Conservation (phyloP, 2,329 filamentous ascomycete genomes). For the Fusarium keratoplasticum region DNA sequence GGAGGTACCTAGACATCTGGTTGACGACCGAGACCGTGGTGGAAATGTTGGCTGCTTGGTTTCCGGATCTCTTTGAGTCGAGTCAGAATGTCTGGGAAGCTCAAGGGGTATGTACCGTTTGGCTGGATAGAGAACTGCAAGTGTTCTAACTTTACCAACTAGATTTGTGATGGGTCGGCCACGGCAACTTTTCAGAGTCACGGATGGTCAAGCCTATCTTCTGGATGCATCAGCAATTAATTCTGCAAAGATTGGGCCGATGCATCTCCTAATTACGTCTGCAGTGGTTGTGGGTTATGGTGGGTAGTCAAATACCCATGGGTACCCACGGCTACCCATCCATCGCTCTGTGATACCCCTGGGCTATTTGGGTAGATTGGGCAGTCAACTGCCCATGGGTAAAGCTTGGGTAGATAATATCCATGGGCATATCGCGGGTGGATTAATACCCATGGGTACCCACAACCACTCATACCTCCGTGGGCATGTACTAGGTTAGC, state of each 20-base stretch:
- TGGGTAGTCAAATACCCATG: not conserved
- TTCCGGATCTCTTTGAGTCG: not conserved
- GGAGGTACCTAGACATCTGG: not conserved
- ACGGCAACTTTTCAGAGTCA: not conserved
- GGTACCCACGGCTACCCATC: not conserved
- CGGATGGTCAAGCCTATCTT: not conserved
- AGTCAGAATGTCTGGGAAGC: not conserved
- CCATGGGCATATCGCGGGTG: not conserved
- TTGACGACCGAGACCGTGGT: not conserved
- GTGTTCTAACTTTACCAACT: not conserved
- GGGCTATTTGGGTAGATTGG: not conserved
- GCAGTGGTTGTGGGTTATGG: not conserved
- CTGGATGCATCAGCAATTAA: not conserved
- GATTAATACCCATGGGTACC: not conserved
- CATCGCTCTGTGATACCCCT: not conserved
- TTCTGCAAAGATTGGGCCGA: not conserved
- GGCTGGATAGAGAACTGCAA: not conserved
- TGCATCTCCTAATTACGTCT: not conserved
- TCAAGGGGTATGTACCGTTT: not conserved
- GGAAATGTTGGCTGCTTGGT: not conserved
- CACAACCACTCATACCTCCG: not conserved
- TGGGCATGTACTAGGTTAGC: not conserved
- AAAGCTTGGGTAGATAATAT: not conserved
- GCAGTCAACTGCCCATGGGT: not conserved
- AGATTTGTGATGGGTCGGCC: not conserved